Conservation (phyloP, 352 stramenopile genomes). For the Phytophthora pini region DNA sequence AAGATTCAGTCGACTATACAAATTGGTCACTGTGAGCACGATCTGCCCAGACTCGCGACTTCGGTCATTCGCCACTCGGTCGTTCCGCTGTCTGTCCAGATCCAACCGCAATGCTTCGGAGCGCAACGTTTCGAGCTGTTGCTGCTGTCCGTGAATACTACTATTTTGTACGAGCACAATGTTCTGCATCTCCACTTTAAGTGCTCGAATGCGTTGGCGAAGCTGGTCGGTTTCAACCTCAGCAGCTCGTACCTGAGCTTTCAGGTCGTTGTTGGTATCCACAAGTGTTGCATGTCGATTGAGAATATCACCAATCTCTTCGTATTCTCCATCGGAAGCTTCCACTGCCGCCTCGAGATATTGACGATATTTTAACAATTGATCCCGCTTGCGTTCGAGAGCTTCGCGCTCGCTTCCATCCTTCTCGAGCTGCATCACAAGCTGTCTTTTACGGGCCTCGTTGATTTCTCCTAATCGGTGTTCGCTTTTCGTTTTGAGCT, state of each 20-base stretch:
- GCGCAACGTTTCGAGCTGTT: slow-evolving; percentile 82
- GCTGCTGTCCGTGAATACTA: slow-evolving; percentile 81
- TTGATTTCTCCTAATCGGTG: slow-evolving; percentile 76
- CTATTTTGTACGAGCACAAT: slow-evolving; percentile 87
- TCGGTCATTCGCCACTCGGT: slow-evolving; percentile 83
- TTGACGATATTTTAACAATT: slow-evolving; percentile 84
- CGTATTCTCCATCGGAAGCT: slow-evolving; percentile 82
- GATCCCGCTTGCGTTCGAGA: slow-evolving; percentile 80
- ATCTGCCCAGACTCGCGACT: slow-evolving; percentile 90
- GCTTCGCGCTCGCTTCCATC: slow-evolving; percentile 66
- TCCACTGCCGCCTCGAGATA: slow-evolving; percentile 88
- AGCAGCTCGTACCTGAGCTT: slow-evolving; percentile 66
- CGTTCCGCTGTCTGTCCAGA: slow-evolving; percentile 76
- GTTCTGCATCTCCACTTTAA: slow-evolving; percentile 88
- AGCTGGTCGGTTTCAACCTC: slow-evolving; percentile 83
- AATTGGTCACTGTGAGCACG: slow-evolving; percentile 91
- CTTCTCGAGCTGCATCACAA: slow-evolving; percentile 75
- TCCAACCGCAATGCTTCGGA: slow-evolving; percentile 84
- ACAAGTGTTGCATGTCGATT: slow-evolving; percentile 87
- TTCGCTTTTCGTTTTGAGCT: slow-evolving; percentile 91
- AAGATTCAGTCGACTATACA: slow-evolving; percentile 89
- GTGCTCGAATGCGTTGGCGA: slow-evolving; percentile 71
- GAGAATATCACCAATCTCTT: slow-evolving; percentile 86
- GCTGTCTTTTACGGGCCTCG: slow-evolving; percentile 80
- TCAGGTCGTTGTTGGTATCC: slow-evolving; percentile 89